Conservation (phyloP, 2,329 filamentous ascomycete genomes). For the Pseudopithomyces chartarum region DNA sequence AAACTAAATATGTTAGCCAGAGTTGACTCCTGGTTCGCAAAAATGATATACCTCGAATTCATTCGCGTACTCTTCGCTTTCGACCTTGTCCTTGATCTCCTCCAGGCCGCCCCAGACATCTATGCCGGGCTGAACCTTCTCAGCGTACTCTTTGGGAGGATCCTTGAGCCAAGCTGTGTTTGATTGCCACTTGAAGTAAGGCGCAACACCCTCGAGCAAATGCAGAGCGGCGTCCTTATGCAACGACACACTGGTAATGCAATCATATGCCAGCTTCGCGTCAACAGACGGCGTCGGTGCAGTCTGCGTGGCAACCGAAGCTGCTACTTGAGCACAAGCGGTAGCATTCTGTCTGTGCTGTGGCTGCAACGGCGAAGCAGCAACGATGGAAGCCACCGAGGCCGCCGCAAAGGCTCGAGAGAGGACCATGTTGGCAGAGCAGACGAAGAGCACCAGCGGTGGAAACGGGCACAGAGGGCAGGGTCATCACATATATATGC, state of each 20-base stretch:
- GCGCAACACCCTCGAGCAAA: constrained; percentile 49
- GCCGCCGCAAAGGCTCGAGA: constrained; percentile 26
- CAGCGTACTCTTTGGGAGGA: constrained; percentile 52
- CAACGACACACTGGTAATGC: constrained; percentile 52
- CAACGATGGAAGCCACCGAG: constrained; percentile 31
- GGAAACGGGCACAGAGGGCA: neutral
- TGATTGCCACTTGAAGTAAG: constrained; percentile 54
- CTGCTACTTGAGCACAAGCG: constrained; percentile 40
- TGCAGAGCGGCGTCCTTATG: constrained; percentile 48
- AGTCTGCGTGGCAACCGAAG: constrained; percentile 30
- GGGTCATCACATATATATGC: neutral
- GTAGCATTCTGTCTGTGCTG: constrained; percentile 34
- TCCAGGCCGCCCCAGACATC: constrained; percentile 49
- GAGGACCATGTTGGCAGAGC: constrained; percentile 29
- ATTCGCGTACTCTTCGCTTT: constrained; percentile 42
- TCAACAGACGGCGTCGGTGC: constrained; percentile 46
- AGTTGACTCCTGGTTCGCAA: neutral
- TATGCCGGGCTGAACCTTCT: constrained; percentile 51
- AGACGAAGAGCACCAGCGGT: neutral
- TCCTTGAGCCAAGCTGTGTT: constrained; percentile 51
- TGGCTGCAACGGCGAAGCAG: constrained; percentile 32
- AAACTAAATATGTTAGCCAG: constrained; percentile 28
- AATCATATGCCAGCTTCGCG: constrained; percentile 52
- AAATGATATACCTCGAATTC: constrained; percentile 48
- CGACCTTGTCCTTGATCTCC: constrained; percentile 46